Evolutionary conservation across 192 early-diverging fungal genomes (phyloP), one percentile per base, ranked within the genome.

Genomic region (Podila minutissima): DNA sequence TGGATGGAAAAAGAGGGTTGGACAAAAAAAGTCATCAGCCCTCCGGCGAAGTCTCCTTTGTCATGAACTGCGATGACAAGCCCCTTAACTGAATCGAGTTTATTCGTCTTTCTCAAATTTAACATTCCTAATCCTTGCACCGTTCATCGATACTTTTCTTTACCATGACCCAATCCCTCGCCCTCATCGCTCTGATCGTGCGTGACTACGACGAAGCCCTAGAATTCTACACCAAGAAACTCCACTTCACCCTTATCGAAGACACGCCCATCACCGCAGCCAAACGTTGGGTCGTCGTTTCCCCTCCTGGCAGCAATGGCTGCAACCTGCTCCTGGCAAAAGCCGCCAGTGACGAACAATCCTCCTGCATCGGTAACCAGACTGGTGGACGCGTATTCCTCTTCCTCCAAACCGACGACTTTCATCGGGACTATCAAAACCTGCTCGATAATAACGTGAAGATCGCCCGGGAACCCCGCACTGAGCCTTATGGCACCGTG

Each of bases 211-310:
- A 64, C 6, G 62, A 64, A 49, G 41, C 71, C 13, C 37, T 64
- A 35, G 1, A 28, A 0, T 63, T 64, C 28, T 72, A 51, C 61
- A 72, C 46, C 29, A 9, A 15, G 19, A 63, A 72, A 41, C 55
- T 64, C 19, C n/a, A 64, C 46, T 63, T 72, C 12, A 41, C 12
- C 28, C 62, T 63, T 26, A 20, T 49, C 19, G 71, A 63, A 37
- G 68, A 71, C 58, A 71, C 69, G 12, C 62, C 62, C 32, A 17
- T 71, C 24, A 63, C 69, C 2, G 4, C 24, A 5, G 6, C 19
- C 69, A 71, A 71, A 53, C 58, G 69, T 7, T 61, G 58, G 69
- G 69, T 71, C 19, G 69, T 71, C 12, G 35, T 71, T 59, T 61
- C 68, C 58, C 69, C 69, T 38, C 69, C 69, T 71, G 69, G 69